Evolutionary conservation across 176 grass and related monocot species (phyloP), one percentile per base, ranked within the genome.

Genomic region (Leersia perrieri): DNA sequence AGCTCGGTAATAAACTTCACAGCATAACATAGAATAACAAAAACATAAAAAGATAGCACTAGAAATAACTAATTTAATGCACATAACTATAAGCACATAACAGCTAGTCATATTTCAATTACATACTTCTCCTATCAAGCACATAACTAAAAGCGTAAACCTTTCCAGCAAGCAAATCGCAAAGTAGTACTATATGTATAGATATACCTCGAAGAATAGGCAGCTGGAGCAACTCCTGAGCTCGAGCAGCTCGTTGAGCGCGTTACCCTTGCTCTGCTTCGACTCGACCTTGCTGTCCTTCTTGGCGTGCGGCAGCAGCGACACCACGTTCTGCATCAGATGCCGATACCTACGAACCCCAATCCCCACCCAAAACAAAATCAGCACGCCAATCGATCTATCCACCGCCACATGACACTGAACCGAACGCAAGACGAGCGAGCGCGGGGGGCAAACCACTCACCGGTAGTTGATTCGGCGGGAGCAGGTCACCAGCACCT

Each of bases 231-330:
- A 99, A 60, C 81, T 95, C 45, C 96, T 85, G 26, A 95, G 90
- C 82, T 99, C 92, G 27, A 99, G 30, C n/a, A 99, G 75, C 77
- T 99, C 92, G 81, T 99, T 93, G 1, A 99, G 90, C 20, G 93
- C 84, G 28, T 30, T 63, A 0, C 88, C 92, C 86, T 95, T 99
- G 78, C 90, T 99, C 87, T 95, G 84, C 83, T 93, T 95, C 1
- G 92, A 95, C 76, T 95, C 96, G 1, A 99, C 55, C 87, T 99
- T 99, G 86, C 90, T 99, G 74, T 99, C 96, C 78, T 95, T 99
- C 84, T 99, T 99, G 31, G 83, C 83, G 57, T 95, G 96, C 26
- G 96, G 92, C 40, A 99, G 80, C 38, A 98, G 72, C 7, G 90
- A 93, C 33, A 93, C 82, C 27, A 99, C 5, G 60, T 93, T 92